phyloP scores from a whole-genome alignment of 2,329 filamentous ascomycete species.

The Nemania sp. region DNA sequence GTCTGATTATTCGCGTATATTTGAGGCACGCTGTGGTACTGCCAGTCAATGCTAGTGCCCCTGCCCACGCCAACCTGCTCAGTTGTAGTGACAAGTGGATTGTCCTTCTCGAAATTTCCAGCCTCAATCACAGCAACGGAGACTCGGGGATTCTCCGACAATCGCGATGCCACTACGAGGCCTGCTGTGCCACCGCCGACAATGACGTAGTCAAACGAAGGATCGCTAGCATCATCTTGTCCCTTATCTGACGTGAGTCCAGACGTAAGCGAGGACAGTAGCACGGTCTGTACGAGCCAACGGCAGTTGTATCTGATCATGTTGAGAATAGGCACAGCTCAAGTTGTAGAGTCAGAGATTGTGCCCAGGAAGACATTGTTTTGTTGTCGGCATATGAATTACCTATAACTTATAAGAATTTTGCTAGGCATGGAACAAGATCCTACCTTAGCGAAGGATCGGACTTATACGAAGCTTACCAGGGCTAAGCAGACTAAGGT shows the following conservation, averaged over 20 bases:
- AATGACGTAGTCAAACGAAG: slow-evolving; percentile 18
- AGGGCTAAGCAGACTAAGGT: too few relatives aligned
- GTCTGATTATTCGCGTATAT: slow-evolving; percentile 18
- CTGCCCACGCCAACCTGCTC: slow-evolving; percentile 8
- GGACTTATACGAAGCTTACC: background rate
- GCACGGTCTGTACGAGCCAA: slow-evolving; percentile 10
- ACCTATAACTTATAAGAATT: slow-evolving; percentile 5
- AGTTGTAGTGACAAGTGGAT: slow-evolving; percentile 14
- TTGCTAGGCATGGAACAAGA: slow-evolving; percentile 1
- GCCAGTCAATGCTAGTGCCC: slow-evolving; percentile 13
- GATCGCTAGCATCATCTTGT: slow-evolving; percentile 13
- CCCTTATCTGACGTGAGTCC: slow-evolving; percentile 10
- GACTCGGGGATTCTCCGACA: slow-evolving; percentile 15
- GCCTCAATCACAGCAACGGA: slow-evolving; percentile 19
- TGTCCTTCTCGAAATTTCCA: slow-evolving; percentile 14
- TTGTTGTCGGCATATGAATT: slow-evolving; percentile 8
- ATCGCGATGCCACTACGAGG: slow-evolving; percentile 15
- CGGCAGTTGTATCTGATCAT: slow-evolving; percentile 15
- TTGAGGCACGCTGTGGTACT: slow-evolving; percentile 16
- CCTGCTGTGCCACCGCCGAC: slow-evolving; percentile 15
- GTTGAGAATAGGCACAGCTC: slow-evolving; percentile 8
- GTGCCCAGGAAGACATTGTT: slow-evolving; percentile 11
- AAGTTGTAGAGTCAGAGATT: slow-evolving; percentile 3
- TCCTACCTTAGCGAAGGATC: background rate
- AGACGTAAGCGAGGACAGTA: slow-evolving; percentile 11